Evolutionary conservation across 306 rosid genomes (phyloP).

Genomic region (Malus fusca): DNA sequence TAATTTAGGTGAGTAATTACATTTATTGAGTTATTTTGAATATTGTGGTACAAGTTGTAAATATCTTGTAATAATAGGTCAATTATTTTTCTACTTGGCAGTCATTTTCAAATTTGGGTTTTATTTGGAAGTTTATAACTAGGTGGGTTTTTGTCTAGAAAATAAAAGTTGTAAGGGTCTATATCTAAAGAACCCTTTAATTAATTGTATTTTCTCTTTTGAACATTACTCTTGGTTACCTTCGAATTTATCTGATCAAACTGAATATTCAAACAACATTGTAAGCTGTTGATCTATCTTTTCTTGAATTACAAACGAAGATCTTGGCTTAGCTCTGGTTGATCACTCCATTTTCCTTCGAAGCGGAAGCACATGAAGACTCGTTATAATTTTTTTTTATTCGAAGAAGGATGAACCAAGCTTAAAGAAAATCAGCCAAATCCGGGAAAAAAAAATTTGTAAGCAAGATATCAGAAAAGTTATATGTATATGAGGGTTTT

Average conservation of each 20-base stretch:
- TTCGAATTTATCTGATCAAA: not conserved
- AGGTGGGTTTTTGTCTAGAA: too few species aligned
- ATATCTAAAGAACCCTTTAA: too few species aligned
- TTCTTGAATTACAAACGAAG: not conserved
- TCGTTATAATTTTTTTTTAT: too few species aligned
- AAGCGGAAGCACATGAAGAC: not conserved
- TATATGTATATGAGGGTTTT: not conserved
- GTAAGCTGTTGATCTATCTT: not conserved
- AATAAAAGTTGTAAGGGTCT: too few species aligned
- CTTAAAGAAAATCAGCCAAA: not conserved
- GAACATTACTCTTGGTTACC: not conserved
- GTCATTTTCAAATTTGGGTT: too few species aligned
- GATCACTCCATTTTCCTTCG: not conserved
- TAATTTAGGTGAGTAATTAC: too few species aligned
- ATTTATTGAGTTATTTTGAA: too few species aligned
- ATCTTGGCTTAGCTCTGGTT: not conserved
- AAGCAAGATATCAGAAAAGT: not conserved
- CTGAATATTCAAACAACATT: not conserved
- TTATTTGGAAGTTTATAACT: too few species aligned
- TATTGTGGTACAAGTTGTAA: too few species aligned
- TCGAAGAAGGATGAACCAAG: not conserved
- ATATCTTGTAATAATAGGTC: too few species aligned
- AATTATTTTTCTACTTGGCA: too few species aligned
- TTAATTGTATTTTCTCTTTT: too few species aligned
- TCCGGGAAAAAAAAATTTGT: not conserved